These are phyloP conservation scores for Gamsiella multidivaricata DNA, from an alignment of 192 early-diverging fungal genomes.

Conservation along the genomic window DNA sequence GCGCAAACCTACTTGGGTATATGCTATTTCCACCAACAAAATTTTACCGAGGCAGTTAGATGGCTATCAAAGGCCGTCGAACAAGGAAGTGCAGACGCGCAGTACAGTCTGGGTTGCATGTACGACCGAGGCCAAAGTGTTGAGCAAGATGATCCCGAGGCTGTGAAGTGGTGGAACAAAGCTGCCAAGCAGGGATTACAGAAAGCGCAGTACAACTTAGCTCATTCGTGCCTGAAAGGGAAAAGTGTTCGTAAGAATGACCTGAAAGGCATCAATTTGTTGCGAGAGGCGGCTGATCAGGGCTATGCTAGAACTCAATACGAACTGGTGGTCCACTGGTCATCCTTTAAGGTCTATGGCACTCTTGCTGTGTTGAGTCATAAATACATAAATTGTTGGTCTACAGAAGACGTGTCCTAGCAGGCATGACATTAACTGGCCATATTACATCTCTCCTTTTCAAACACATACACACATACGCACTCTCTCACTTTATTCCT, in stretches of 20 bases:
- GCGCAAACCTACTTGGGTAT: constrained; percentile 45
- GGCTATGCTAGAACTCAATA: constrained; percentile 21
- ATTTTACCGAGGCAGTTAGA: constrained; percentile 30
- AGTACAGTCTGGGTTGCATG: not conserved
- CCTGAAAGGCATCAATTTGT: constrained; percentile 24
- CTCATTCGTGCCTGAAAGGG: constrained; percentile 46
- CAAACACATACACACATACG: too few species aligned
- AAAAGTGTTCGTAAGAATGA: constrained; percentile 45
- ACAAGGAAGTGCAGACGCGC: constrained; percentile 18
- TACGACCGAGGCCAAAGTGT: constrained; percentile 1
- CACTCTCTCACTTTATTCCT: too few species aligned
- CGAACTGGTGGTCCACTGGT: not conserved
- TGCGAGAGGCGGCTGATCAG: constrained; percentile 28
- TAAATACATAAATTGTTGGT: too few species aligned
- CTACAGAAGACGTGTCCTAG: too few species aligned
- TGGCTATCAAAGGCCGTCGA: constrained; percentile 38
- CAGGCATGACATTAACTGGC: too few species aligned
- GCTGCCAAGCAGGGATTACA: constrained; percentile 51
- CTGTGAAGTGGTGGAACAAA: constrained; percentile 27
- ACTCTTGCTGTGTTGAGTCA: too few species aligned
- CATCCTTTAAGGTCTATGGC: not conserved
- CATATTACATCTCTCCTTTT: too few species aligned
- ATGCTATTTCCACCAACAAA: constrained; percentile 45
- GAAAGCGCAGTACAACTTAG: constrained; percentile 49
- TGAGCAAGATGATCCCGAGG: not conserved